Evolutionary conservation across 768 basidiomycete species (phyloP).

Genomic region (Termitomyces sp.): DNA sequence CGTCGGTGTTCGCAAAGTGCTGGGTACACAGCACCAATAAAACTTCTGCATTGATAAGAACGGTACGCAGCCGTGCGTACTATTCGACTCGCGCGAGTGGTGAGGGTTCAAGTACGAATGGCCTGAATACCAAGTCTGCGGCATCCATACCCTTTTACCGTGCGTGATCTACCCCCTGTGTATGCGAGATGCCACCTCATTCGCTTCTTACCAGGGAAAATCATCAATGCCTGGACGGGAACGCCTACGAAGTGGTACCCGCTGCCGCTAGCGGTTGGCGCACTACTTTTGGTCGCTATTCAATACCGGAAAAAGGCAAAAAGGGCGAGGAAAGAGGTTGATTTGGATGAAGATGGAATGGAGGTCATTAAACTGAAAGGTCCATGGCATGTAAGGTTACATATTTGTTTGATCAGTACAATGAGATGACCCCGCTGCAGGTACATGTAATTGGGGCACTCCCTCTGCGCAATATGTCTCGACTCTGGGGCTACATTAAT

Average conservation of each 20-base stretch:
- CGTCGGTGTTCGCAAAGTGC: slow-evolving; percentile 43
- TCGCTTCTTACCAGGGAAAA: slow-evolving; percentile 39
- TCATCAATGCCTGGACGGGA: slow-evolving; percentile 75
- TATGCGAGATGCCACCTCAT: slow-evolving; percentile 4
- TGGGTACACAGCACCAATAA: slow-evolving; percentile 51
- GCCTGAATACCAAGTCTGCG: slow-evolving; percentile 16
- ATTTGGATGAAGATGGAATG: slow-evolving; percentile 78
- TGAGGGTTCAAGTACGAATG: slow-evolving; percentile 20
- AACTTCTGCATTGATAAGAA: slow-evolving; percentile 43
- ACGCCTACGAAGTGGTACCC: slow-evolving; percentile 97
- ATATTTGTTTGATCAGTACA: background rate
- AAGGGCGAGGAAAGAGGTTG: slow-evolving; percentile 55
- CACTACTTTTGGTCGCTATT: slow-evolving; percentile 75
- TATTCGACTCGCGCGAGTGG: slow-evolving; percentile 32
- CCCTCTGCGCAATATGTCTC: slow-evolving; percentile 91
- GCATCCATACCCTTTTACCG: slow-evolving; percentile 47
- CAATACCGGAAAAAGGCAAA: slow-evolving; percentile 63
- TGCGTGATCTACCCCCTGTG: slow-evolving; percentile 21
- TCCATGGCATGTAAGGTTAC: slow-evolving; percentile 79
- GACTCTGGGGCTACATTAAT: slow-evolving; percentile 95
- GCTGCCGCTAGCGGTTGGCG: slow-evolving; percentile 85
- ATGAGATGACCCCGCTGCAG: slow-evolving; percentile 29
- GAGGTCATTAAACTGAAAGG: slow-evolving; percentile 80
- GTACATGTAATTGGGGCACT: slow-evolving; percentile 97
- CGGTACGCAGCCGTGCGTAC: slow-evolving; percentile 34